Evolutionary conservation across 169 alveolate genomes (phyloP), one percentile per base, ranked within the genome.

Genomic region (Plasmodium gallinaceum): DNA sequence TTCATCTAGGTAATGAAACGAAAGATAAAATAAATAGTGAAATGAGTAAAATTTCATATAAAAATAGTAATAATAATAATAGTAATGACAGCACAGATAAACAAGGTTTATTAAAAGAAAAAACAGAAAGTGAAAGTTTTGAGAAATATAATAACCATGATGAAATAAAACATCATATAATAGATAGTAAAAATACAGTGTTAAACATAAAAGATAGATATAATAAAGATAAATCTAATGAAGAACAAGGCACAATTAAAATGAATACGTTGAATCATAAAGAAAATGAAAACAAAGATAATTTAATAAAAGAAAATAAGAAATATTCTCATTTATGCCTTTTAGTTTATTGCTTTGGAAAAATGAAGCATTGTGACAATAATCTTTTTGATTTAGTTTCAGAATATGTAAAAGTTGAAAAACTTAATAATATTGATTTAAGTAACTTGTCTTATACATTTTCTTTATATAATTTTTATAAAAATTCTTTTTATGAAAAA

Each of bases 401-500:
- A 22, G 68, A 71, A 60, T 70, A 86, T 71, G 8, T 86, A 86
- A 26, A 86, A 39, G 46, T 86, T 12, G 62, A 86, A 8, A 45
- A 39, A 22, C 62, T 86, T 42, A 86, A 86, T 24, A 71, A 70
- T 42, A 86, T 86, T 18, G 92, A 86, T 66, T n/a, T 86, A 71
- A 86, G 92, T 65, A 86, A 86, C 46, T 70, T 86, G 71, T 58
- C 88, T 39, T 86, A 86, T 74, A 65, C 88, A 7, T 86, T 71
- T 86, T 86, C 75, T 86, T 7, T 86, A 57, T 86, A 43, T 58
- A 54, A 86, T 58, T 46, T 58, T 71, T 86, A 86, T 86, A 73
- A 58, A 24, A 16, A 22, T 43, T 42, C 37, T 65, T 86, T 65
- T 60, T 86, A 70, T 71, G 76, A 86, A 73, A 60, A 48, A 22